Evolutionary conservation across 768 basidiomycete genomes (phyloP).

Genomic region (Lactifluus volemus): DNA sequence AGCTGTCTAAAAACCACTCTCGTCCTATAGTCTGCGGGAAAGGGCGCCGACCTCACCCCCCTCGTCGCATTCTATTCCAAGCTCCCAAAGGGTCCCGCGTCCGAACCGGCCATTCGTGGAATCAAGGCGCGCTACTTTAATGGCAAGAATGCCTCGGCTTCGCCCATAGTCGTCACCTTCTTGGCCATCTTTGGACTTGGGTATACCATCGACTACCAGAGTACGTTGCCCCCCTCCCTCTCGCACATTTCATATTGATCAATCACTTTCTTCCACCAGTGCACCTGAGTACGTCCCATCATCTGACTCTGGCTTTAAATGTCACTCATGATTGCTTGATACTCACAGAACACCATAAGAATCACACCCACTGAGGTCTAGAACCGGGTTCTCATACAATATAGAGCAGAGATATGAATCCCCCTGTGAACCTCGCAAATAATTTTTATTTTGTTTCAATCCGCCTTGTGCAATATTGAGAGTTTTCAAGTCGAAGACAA

Average conservation of each 20-base stretch:
- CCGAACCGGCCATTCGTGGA: conserved; percentile 48
- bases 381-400: background rate
- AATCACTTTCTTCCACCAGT: conserved; percentile 34
- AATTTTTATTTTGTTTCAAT: conserved; percentile 1
- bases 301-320: conserved; percentile 22
- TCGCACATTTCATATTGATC: background rate
- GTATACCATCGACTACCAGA: conserved; percentile 85
- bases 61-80: conserved; percentile 96
- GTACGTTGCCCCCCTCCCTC: conserved; percentile 39
- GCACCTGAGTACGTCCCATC: conserved; percentile 64
- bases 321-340: conserved; percentile 7
- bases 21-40: conserved; percentile 56
- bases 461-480: background rate
- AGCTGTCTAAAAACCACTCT: background rate
- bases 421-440: background rate
- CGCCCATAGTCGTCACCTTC: conserved; percentile 56
- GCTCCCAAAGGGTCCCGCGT: conserved; percentile 81
- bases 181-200: conserved; percentile 64
- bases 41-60: conserved; percentile 69
- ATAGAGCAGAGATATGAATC: background rate
- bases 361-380: conserved; percentile 60
- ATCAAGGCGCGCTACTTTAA: conserved; percentile 77
- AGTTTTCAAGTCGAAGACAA: background rate
- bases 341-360: conserved; percentile 79
- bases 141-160: conserved; percentile 77